Conservation (phyloP, 2,329 filamentous ascomycete species). For the Calonectria montana region DNA sequence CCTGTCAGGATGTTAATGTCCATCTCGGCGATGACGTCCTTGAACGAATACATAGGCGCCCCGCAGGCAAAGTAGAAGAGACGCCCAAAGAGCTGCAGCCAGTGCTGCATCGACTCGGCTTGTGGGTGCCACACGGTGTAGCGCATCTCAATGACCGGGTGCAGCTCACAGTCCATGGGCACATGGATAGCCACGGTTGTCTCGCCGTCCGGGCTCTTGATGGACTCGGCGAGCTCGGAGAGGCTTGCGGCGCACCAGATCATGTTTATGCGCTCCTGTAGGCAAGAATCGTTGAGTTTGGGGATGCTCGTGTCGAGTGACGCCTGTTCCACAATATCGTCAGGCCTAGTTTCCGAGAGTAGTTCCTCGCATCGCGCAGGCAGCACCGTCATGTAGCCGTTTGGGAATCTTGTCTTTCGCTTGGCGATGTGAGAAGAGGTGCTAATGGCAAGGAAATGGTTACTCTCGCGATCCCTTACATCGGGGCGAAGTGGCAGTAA, state of each 20-base stretch:
- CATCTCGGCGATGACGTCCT: not conserved
- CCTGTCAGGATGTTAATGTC: not conserved
- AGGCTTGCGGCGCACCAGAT: conserved; percentile 25
- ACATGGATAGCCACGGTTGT: conserved; percentile 21
- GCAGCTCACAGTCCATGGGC: not conserved
- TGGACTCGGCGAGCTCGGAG: conserved; percentile 13
- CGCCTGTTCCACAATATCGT: not conserved
- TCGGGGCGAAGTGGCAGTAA: conserved; percentile 22
- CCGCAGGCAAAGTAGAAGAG: conserved; percentile 22
- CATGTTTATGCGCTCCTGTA: conserved; percentile 29
- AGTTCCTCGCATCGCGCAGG: not conserved
- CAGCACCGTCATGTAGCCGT: not conserved
- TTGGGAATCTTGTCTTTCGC: not conserved
- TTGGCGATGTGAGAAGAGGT: conserved; percentile 19
- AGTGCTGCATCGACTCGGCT: conserved; percentile 25
- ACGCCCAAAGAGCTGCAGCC: conserved; percentile 28
- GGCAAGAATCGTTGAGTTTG: not conserved
- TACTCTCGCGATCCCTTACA: not conserved
- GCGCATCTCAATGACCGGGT: conserved; percentile 22
- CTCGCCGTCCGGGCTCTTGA: conserved; percentile 20
- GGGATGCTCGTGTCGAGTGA: conserved; percentile 23
- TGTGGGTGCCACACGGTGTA: conserved; percentile 31
- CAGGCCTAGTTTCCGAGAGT: conserved; percentile 13
- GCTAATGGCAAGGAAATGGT: conserved; percentile 27
- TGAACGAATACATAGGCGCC: conserved; percentile 11